Evolutionary conservation across 805 yeast genomes (phyloP).

Genomic region (Komagataella phaffii): DNA sequence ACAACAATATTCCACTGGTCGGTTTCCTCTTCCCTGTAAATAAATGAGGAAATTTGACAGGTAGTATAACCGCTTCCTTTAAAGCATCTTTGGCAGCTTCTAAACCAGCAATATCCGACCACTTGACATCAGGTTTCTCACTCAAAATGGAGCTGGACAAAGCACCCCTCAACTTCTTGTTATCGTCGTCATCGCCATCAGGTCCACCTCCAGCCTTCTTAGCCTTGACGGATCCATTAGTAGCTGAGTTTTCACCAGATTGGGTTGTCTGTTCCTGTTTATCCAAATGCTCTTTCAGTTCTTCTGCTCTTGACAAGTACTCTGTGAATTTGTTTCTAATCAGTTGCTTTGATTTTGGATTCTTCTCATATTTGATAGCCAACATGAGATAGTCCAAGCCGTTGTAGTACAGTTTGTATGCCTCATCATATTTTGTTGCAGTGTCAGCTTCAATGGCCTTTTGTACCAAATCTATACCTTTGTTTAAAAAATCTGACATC

Average conservation of each 20-base stretch:
- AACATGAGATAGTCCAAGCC: slow-evolving; percentile 92
- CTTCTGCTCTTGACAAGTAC: slow-evolving; percentile 87
- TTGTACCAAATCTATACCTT: slow-evolving; percentile 91
- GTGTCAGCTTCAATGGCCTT: slow-evolving; percentile 92
- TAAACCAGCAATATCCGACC: slow-evolving; percentile 95
- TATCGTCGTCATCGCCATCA: slow-evolving; percentile 47
- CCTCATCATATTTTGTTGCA: slow-evolving; percentile 83
- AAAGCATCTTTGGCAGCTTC: slow-evolving; percentile 93
- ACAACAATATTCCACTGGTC: slow-evolving; percentile 74
- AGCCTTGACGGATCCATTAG: slow-evolving; percentile 45
- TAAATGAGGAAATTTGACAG: slow-evolving; percentile 90
- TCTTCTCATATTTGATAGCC: slow-evolving; percentile 91
- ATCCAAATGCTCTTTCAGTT: slow-evolving; percentile 78
- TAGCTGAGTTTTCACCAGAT: slow-evolving; percentile 36
- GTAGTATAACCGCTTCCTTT: slow-evolving; percentile 93
- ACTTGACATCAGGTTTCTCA: slow-evolving; percentile 83
- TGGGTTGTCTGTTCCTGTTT: slow-evolving; percentile 32
- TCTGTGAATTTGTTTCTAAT: slow-evolving; percentile 84
- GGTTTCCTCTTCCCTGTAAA: slow-evolving; percentile 94
- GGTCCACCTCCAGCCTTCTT: slow-evolving; percentile 28
- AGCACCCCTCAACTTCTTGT: slow-evolving; percentile 83
- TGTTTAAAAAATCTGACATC: slow-evolving; percentile 54
- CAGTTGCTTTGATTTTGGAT: slow-evolving; percentile 76
- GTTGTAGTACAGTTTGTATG: slow-evolving; percentile 82
- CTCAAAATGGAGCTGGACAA: slow-evolving; percentile 82